Percentiles rank a stretch among this genome's conserved stretches.
Evolutionary conservation across 148 eudicot species (phyloP).

Genomic region (Rhododendron ferrugineum): DNA sequence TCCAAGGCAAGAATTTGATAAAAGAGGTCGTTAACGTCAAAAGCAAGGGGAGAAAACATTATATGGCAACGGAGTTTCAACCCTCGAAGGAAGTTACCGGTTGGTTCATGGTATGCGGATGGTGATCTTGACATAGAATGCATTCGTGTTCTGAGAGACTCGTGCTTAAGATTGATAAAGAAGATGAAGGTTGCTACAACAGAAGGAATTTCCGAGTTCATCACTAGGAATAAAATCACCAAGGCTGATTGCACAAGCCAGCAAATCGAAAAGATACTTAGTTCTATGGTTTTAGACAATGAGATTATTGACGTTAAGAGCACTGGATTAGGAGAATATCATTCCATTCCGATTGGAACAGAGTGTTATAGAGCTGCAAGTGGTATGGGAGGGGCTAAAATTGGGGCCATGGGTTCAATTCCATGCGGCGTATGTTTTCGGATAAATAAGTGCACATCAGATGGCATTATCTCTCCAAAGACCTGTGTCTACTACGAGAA

Average conservation of each 20-base stretch:
- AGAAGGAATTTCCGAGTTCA: conserved; percentile 29
- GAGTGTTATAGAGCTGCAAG: conserved; percentile 45
- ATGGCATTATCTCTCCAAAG: conserved; percentile 61
- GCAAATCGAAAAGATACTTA: conserved; percentile 47
- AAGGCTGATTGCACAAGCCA: conserved; percentile 16
- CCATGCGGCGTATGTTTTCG: conserved; percentile 79
- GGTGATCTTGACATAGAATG: conserved; percentile 47
- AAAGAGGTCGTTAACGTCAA: conserved; percentile 61
- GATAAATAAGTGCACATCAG: conserved; percentile 54
- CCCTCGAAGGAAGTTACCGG: conserved; percentile 68
- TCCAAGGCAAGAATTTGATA: conserved; percentile 26
- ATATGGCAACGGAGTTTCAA: conserved; percentile 61
- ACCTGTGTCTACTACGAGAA: conserved; percentile 57
- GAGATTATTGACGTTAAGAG: conserved; percentile 57
- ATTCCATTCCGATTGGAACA: conserved; percentile 37
- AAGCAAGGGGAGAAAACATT: conserved; percentile 46
- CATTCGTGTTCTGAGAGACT: conserved; percentile 23
- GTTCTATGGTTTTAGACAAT: conserved; percentile 52
- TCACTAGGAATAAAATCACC: conserved; percentile 17
- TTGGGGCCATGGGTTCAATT: conserved; percentile 51
- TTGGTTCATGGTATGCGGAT: conserved; percentile 59
- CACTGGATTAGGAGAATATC: conserved; percentile 59
- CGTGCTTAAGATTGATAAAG: conserved; percentile 18
- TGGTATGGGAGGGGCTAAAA: conserved; percentile 18
- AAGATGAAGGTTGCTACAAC: conserved; percentile 38